Conservation (phyloP, 345 rosid species). For the Gossypium stocksii region DNA sequence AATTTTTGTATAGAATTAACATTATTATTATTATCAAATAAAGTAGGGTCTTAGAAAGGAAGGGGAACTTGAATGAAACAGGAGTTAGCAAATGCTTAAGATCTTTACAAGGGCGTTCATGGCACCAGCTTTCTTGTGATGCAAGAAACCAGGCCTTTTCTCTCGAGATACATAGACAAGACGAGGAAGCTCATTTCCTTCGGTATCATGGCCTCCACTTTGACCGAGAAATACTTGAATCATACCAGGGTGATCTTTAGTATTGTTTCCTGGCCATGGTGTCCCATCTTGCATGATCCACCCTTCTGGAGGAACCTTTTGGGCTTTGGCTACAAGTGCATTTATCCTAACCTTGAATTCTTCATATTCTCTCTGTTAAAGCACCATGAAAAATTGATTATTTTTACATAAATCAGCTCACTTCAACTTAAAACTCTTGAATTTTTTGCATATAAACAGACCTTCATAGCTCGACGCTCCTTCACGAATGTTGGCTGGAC, state of each 20-base stretch:
- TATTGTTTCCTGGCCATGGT: constrained; percentile 99
- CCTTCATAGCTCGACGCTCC: constrained; percentile 98
- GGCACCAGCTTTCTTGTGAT: constrained; percentile 98
- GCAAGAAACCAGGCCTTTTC: constrained; percentile 79
- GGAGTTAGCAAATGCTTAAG: not conserved
- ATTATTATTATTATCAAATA: not conserved
- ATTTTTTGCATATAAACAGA: constrained; percentile 15
- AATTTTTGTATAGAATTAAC: constrained; percentile 16
- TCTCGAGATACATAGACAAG: constrained; percentile 87
- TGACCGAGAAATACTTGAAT: constrained; percentile 88
- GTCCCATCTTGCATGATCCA: constrained; percentile 99
- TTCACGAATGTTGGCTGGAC: constrained; percentile 93
- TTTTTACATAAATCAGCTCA: not conserved
- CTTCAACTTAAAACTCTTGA: not conserved
- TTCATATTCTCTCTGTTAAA: constrained; percentile 83
- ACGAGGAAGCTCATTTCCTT: constrained; percentile 79
- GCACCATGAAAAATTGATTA: constrained; percentile 1
- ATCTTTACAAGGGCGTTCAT: constrained; percentile 83
- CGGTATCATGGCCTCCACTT: constrained; percentile 79
- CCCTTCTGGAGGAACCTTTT: constrained; percentile 78
- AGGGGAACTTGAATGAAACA: constrained; percentile 5
- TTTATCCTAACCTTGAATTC: constrained; percentile 92
- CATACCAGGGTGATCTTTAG: constrained; percentile 97
- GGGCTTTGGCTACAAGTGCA: constrained; percentile 80
- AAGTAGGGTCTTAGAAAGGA: not conserved